Conservation (phyloP, 192 early-diverging fungal genomes). For the Spinellus fusiger region DNA sequence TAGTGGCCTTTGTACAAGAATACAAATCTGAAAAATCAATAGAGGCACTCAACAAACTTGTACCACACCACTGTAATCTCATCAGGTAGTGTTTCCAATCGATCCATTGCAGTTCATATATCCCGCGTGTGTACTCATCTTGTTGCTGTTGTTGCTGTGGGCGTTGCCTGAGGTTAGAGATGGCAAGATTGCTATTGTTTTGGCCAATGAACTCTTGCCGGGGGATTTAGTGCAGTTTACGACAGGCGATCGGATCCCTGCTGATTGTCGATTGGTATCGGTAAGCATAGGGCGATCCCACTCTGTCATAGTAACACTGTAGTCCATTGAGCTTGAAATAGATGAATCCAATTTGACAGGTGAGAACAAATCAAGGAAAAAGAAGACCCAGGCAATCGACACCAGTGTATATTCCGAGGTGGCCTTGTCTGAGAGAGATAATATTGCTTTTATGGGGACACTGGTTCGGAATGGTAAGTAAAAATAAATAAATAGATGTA, state of each 20-base stretch:
- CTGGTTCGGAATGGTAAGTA: constrained; percentile 70
- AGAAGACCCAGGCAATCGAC: constrained; percentile 49
- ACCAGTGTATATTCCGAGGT: constrained; percentile 42
- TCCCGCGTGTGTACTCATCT: neutral
- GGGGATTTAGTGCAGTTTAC: constrained; percentile 86
- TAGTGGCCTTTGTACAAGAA: constrained; percentile 86
- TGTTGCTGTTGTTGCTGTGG: too few species aligned
- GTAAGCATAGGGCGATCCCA: constrained; percentile 22
- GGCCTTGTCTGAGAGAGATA: constrained; percentile 65
- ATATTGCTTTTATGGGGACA: constrained; percentile 96
- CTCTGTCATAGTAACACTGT: neutral
- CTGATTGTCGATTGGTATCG: constrained; percentile 76
- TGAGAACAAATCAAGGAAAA: constrained; percentile 77
- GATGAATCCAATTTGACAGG: constrained; percentile 91
- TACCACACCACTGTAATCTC: constrained; percentile 84
- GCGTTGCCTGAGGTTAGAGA: too few species aligned
- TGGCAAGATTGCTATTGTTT: constrained; percentile 44
- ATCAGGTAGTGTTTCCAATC: constrained; percentile 46
- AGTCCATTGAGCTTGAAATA: constrained; percentile 76
- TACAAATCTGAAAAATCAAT: constrained; percentile 81
- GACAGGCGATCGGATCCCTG: constrained; percentile 90
- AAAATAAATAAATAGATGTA: neutral
- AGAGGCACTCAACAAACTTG: constrained; percentile 77
- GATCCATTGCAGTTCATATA: neutral
- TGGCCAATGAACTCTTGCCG: constrained; percentile 82